Evolutionary conservation across 768 basidiomycete species (phyloP), one percentile per base, ranked within the genome.

Genomic region (Russula dissimulans): DNA sequence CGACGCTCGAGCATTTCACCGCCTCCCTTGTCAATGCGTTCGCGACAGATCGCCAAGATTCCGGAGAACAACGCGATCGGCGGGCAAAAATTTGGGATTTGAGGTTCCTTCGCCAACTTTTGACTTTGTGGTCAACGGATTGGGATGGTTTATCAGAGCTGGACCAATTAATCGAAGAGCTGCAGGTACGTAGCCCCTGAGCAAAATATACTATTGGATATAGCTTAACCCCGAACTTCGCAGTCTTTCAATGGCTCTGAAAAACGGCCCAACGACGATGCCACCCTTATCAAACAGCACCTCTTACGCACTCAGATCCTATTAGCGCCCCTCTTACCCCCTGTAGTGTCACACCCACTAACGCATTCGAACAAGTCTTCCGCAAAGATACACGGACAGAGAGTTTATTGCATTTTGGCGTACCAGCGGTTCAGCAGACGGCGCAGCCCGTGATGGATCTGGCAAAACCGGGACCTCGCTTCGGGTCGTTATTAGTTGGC

Each of bases 401-500:
- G 61, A 71, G 72, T 56, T 72, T 86, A 34, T 72, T 85, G 59
- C 76, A 75, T 34, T 77, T 78, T 60, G 85, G 85, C 5, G 69
- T 75, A 31, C 83, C 87, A 58, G 66, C 71, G 15, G 65, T 74
- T 42, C 82, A 85, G 51, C 76, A 81, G 60, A 75, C 79, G 29
- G 81, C 82, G 67, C 78, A 82, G 53, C 72, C 83, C 41, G 80
- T 82, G 32, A 68, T 89, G 45, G 81, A 85, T 42, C 70, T 87
- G 36, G 85, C 83, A 22, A 88, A 86, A 64, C 82, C 88, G 17
- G 83, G 84, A 43, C 78, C 86, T 45, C 78, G 90, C 59, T 89
- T 92, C 72, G 87, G 87, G 15, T 74, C 91, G 68, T 72, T 92
- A 48, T 76, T 90, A 58, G 77, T 88, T 59, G 85, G 81, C 54